Base-by-base conservation (phyloP, 768 basidiomycete species). In the Suillus luteus region DNA sequence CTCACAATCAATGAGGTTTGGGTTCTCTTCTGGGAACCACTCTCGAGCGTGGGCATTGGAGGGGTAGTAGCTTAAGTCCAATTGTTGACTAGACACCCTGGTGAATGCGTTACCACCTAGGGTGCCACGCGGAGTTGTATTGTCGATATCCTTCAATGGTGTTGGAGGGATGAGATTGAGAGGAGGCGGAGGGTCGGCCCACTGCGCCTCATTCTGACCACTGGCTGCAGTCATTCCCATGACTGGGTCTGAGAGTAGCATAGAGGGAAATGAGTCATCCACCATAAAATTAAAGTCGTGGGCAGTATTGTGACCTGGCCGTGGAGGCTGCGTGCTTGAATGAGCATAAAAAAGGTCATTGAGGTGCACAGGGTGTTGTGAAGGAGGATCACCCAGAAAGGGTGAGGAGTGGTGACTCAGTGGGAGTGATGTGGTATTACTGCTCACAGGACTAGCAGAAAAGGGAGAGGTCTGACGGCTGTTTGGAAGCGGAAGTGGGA, bases 401-500 rank as follows among this genome's bases (percentile, higher is more conserved):
- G 7, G 43, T 44, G 43, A 44, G 17, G 17, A 17, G 43, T 44
- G 43, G 43, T 17, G 19, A n/a, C n/a, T n/a, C n/a, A n/a, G n/a
- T n/a, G n/a, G n/a, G n/a, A n/a, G n/a, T n/a, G n/a, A n/a, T 44
- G 43, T 17, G 5, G 43, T 44, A 17, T 44, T 6, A 5, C 43
- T 44, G 41, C 41, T 43, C 8, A 14, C 41, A 43, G 41, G 14
- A 19, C 41, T 17, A 5, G 41, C 41, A 43, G 41, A 43, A 17
- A 43, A 43, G 41, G 41, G 43, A n/a, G 43, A 44, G 43, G 43
- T 44, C 3, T 44, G 43, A 44, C 2, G 43, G 43, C 7, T 19
- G 43, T n/a, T 44, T 44, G n/a, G n/a, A n/a, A n/a, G n/a, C n/a
- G 43, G 43, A 44, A 44, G 43, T 44, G 43, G 43, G 43, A 44